Percentiles rank a stretch among this genome's conserved stretches.
Conservation (phyloP, 352 stramenopile species). For the Phytopythium sindhum region DNA sequence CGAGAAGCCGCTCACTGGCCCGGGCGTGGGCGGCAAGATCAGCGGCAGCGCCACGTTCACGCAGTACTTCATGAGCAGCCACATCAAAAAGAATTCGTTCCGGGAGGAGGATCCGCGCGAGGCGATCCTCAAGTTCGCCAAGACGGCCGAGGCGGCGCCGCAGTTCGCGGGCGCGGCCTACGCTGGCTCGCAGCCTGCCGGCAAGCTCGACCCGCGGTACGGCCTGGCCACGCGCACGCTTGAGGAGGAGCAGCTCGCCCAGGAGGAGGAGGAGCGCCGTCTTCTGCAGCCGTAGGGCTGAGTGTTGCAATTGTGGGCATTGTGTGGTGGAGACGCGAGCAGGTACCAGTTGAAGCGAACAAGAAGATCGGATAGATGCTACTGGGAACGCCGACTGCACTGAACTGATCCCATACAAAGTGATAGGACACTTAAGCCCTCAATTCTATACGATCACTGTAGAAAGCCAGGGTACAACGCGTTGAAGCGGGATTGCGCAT, state of each 20-base stretch:
- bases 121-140: constrained; percentile 85
- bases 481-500: not conserved
- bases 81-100: constrained; percentile 85
- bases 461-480: not conserved
- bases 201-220: constrained; percentile 75
- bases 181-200: constrained; percentile 35
- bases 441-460: not conserved
- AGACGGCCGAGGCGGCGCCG: constrained; percentile 63
- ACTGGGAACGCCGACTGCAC: not conserved
- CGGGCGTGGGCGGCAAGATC: constrained; percentile 75
- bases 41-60: constrained; percentile 81
- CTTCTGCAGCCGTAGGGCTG: constrained; percentile 58
- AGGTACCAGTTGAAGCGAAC: no score
- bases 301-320: no score
- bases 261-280: constrained; percentile 72
- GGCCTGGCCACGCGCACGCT: constrained; percentile 67
- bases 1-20: constrained; percentile 69
- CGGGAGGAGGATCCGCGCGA: constrained; percentile 82
- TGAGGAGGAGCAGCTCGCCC: constrained; percentile 73
- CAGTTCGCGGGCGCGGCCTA: constrained; percentile 69
- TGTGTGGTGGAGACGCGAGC: no score
- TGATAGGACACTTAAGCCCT: not conserved
- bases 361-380: no score
- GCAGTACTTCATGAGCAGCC: constrained; percentile 87
- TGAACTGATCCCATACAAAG: not conserved